A percentile compares a stretch with the other conserved stretches of the same genome.
These are phyloP conservation scores for Dentipellis fragilis DNA, from an alignment of 768 basidiomycete genomes.

Conservation along the genomic window DNA sequence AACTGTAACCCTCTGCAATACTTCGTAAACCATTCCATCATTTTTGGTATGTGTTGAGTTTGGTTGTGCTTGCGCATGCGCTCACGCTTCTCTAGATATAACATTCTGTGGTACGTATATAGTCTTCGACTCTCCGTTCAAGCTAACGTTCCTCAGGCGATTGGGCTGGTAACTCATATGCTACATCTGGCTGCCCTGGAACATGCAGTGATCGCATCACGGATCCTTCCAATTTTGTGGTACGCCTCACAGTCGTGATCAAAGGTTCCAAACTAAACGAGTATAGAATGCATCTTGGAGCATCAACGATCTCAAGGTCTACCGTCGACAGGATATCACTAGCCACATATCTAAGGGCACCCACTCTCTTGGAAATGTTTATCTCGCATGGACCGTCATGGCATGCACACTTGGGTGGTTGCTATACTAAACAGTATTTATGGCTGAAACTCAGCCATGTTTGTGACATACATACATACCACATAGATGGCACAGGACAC, in stretches of 20 bases:
- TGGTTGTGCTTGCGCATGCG: no score
- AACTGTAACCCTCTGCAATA: slow-evolving; percentile 47
- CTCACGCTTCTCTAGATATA: slow-evolving; percentile 40
- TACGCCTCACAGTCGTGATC: slow-evolving; percentile 22
- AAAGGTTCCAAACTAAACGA: not conserved
- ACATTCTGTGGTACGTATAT: slow-evolving; percentile 73
- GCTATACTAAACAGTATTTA: no score
- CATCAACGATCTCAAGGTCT: slow-evolving; percentile 73
- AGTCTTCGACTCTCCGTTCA: no score
- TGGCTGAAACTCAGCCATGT: no score
- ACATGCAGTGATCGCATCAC: slow-evolving; percentile 54
- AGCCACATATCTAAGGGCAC: slow-evolving; percentile 5
- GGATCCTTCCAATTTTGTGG: slow-evolving; percentile 66
- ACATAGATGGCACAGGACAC: no score
- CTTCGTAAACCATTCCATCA: slow-evolving; percentile 62
- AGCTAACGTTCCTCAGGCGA: slow-evolving; percentile 38
- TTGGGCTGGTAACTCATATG: slow-evolving; percentile 79
- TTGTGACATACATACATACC: no score
- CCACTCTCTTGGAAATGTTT: not conserved
- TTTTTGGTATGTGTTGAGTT: slow-evolving; percentile 48
- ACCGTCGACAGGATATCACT: slow-evolving; percentile 20
- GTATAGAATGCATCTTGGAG: slow-evolving; percentile 69
- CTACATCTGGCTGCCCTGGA: slow-evolving; percentile 65
- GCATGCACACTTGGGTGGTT: no score
- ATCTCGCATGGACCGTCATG: no score